Percentiles rank a stretch among this genome's conserved stretches.
These are phyloP conservation scores for Daldinia sp. DNA, from an alignment of 2,329 filamentous ascomycete species.

Conservation along the genomic window DNA sequence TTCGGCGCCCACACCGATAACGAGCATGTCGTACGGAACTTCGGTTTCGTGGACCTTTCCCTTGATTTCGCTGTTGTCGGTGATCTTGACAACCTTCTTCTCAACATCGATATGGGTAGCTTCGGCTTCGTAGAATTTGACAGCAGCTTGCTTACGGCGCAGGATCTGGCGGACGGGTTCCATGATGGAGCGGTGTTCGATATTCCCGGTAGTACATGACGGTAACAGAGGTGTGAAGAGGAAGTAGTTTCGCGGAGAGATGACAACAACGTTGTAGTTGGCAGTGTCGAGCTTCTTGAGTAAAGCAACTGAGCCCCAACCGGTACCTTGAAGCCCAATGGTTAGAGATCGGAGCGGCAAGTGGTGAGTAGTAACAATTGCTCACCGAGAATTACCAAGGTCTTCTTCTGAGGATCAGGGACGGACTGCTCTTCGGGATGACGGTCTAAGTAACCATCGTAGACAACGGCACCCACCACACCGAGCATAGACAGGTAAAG, in stretches of 20 bases:
- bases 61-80: slow-evolving; percentile 92
- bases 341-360: slow-evolving; percentile 24
- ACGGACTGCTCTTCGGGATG: slow-evolving; percentile 81
- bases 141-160: slow-evolving; percentile 89
- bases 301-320: slow-evolving; percentile 94
- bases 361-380: slow-evolving; percentile 11
- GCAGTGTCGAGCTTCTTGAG: slow-evolving; percentile 98
- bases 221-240: slow-evolving; percentile 97
- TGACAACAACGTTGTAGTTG: slow-evolving; percentile 98
- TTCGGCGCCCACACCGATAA: slow-evolving; percentile 95
- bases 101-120: slow-evolving; percentile 94
- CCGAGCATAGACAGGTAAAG: slow-evolving; percentile 79
- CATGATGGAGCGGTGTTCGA: slow-evolving; percentile 99
- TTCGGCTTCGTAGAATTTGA: slow-evolving; percentile 98
- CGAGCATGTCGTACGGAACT: slow-evolving; percentile 97
- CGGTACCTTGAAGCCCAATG: slow-evolving; percentile 71
- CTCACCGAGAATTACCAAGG: slow-evolving; percentile 90
- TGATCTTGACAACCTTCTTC: slow-evolving; percentile 86
- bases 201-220: slow-evolving; percentile 95
- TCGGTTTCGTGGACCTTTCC: slow-evolving; percentile 83
- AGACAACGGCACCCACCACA: slow-evolving; percentile 75
- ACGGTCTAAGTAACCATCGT: slow-evolving; percentile 82
- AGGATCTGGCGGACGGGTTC: slow-evolving; percentile 97
- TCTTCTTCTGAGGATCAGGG: slow-evolving; percentile 93
- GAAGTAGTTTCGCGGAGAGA: slow-evolving; percentile 99